phyloP scores from a whole-genome alignment of 2,329 filamentous ascomycete genomes.

The Helicocarpus griseus region DNA sequence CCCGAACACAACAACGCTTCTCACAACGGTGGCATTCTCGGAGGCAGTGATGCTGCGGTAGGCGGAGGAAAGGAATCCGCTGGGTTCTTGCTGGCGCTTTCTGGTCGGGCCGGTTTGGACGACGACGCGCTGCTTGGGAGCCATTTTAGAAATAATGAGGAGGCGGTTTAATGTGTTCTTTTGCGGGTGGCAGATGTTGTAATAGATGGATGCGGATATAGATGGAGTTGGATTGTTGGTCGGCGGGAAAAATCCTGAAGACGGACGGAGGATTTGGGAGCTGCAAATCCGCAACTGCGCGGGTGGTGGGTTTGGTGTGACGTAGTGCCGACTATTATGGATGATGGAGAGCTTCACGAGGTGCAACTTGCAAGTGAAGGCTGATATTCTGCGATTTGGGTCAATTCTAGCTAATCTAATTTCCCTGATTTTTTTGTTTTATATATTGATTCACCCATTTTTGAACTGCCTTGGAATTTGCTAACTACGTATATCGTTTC shows the following conservation, averaged over 20 bases:
- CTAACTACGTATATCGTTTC: too few relatives aligned
- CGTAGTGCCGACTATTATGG: too few relatives aligned
- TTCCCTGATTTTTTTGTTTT: too few relatives aligned
- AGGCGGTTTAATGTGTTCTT: neutral
- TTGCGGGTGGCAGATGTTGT: neutral
- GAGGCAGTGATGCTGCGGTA: conserved; percentile 55
- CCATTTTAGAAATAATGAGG: conserved; percentile 39
- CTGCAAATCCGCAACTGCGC: neutral
- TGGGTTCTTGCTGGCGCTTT: conserved; percentile 29
- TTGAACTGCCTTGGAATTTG: too few relatives aligned
- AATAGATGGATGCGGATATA: neutral
- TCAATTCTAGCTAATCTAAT: too few relatives aligned
- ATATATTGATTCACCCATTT: too few relatives aligned
- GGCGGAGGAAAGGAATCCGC: conserved; percentile 48
- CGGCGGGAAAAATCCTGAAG: neutral
- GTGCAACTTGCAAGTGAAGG: conserved; percentile 9
- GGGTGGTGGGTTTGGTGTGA: neutral
- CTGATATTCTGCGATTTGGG: too few relatives aligned
- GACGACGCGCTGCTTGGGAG: conserved; percentile 50
- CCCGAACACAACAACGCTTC: conserved; percentile 58
- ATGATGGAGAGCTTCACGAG: too few relatives aligned
- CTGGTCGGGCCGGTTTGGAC: conserved; percentile 39
- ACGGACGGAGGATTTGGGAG: too few relatives aligned
- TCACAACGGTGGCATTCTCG: conserved; percentile 60
- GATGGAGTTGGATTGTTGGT: neutral